phyloP scores from a whole-genome alignment of 2,329 filamentous ascomycete genomes.

The Colletotrichum spaethianum region DNA sequence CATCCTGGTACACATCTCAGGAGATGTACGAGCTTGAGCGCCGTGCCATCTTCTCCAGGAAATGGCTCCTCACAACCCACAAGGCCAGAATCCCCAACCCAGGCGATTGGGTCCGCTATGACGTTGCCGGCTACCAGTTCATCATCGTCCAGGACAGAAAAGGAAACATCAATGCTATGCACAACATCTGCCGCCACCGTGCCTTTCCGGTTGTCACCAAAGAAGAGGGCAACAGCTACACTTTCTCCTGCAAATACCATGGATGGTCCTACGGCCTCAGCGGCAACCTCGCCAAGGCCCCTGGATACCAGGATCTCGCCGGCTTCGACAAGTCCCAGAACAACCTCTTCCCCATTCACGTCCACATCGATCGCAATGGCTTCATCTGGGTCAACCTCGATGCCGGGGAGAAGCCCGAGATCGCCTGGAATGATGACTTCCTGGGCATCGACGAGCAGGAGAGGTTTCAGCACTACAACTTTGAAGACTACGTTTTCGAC shows the following conservation, averaged over 20 bases:
- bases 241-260: conserved; percentile 73
- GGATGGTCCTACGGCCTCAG: conserved; percentile 73
- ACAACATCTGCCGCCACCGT: conserved; percentile 74
- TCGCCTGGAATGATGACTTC: conserved; percentile 68
- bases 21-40: conserved; percentile 71
- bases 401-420: conserved; percentile 56
- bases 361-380: conserved; percentile 66
- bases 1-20: conserved; percentile 65
- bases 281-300: conserved; percentile 72
- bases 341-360: conserved; percentile 68
- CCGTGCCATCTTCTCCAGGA: conserved; percentile 69
- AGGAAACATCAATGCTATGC: conserved; percentile 70
- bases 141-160: conserved; percentile 65
- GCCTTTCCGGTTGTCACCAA: conserved; percentile 71
- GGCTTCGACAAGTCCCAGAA: conserved; percentile 72
- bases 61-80: conserved; percentile 71
- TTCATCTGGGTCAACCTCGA: conserved; percentile 74
- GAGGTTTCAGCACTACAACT: conserved; percentile 61
- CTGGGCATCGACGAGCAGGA: conserved; percentile 60
- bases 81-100: conserved; percentile 62
- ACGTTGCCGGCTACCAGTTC: conserved; percentile 69
- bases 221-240: conserved; percentile 63
- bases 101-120: conserved; percentile 71
- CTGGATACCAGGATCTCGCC: conserved; percentile 68
- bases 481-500: conserved; percentile 69